Conservation (phyloP, 805 yeast species). For the Wickerhamomyces strasburgensis region DNA sequence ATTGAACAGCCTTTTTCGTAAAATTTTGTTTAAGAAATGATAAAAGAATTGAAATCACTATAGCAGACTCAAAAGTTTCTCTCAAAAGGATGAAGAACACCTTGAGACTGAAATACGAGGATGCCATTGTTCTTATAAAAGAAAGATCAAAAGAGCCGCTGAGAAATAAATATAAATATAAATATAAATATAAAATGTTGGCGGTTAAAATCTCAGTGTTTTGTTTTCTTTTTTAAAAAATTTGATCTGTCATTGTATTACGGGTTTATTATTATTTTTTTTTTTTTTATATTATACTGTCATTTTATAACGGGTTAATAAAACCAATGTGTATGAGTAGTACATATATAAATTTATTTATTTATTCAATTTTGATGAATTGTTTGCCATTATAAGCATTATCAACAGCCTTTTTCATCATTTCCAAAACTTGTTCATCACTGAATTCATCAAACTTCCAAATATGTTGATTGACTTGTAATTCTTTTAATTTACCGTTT, state of each 20-base stretch:
- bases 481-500: slow-evolving; percentile 44
- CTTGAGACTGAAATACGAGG: slow-evolving; percentile 34
- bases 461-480: slow-evolving; percentile 29
- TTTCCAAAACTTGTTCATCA: slow-evolving; percentile 34
- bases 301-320: too few species aligned
- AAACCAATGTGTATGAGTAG: neutral
- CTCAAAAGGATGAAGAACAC: slow-evolving; percentile 88
- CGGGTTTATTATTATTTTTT: too few species aligned
- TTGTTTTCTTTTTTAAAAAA: too few species aligned
- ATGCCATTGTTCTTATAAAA: neutral
- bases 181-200: too few species aligned
- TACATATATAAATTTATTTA: neutral
- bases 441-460: slow-evolving; percentile 27
- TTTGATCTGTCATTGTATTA: too few species aligned
- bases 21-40: slow-evolving; percentile 90
- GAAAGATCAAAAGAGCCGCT: too few species aligned
- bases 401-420: slow-evolving; percentile 31
- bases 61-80: slow-evolving; percentile 89
- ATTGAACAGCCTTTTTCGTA: slow-evolving; percentile 28
- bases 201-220: too few species aligned
- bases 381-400: slow-evolving; percentile 42
- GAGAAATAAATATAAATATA: too few species aligned
- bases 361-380: slow-evolving; percentile 31
- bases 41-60: slow-evolving; percentile 84
- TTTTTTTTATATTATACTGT: too few species aligned